Evolutionary conservation across 1,284 basidiomycete species (phyloP).

Genomic region (Tetrapyrgos nigripes): DNA sequence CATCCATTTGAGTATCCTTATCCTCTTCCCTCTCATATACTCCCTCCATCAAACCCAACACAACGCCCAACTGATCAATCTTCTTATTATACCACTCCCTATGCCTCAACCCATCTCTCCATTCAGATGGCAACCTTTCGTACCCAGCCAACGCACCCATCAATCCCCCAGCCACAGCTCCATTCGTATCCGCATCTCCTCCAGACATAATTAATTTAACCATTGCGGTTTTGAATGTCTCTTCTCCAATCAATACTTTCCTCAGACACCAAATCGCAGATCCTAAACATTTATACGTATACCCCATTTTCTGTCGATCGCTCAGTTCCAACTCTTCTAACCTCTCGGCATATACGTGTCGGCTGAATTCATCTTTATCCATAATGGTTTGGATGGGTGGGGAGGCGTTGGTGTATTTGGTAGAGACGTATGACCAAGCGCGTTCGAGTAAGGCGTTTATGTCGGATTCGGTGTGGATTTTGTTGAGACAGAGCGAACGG

Average conservation of each 20-base stretch:
- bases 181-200: conserved; percentile 29
- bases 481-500: conserved; percentile 19
- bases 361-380: conserved; percentile 22
- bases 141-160: conserved; percentile 26
- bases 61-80: not conserved
- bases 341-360: conserved; percentile 21
- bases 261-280: conserved; percentile 28
- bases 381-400: conserved; percentile 10
- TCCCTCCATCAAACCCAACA: not conserved
- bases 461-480: conserved; percentile 15
- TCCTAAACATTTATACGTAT: conserved; percentile 30
- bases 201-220: conserved; percentile 25
- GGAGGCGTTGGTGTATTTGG: not conserved
- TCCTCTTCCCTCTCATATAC: not conserved
- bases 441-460: conserved; percentile 22
- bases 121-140: conserved; percentile 21
- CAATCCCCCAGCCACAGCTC: conserved; percentile 27
- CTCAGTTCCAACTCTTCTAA: conserved; percentile 19
- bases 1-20: not conserved
- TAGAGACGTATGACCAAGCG: conserved; percentile 19
- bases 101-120: conserved; percentile 25
- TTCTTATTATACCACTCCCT: not conserved
- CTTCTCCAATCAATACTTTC: conserved; percentile 16
- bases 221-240: conserved; percentile 27
- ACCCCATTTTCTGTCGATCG: conserved; percentile 23